Conservation (phyloP, 257 asterid genomes). For the Solanum gandarillasii region DNA sequence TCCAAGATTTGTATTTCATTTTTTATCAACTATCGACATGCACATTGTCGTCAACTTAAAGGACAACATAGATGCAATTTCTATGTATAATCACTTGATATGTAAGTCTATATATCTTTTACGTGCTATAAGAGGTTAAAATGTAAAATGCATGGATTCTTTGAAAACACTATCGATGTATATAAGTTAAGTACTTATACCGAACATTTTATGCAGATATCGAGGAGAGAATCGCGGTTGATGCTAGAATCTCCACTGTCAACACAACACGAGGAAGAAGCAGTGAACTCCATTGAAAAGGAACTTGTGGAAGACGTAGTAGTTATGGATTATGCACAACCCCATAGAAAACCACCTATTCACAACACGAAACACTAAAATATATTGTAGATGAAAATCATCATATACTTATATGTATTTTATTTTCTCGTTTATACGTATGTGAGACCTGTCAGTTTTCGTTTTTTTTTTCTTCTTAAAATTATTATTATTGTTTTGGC, state of each 20-base stretch:
- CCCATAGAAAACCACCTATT: constrained; percentile 84
- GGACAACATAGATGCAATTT: not conserved
- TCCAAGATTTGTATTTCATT: not conserved
- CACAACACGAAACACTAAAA: constrained; percentile 51
- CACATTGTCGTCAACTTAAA: not conserved
- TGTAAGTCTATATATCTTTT: not conserved
- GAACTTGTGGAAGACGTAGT: constrained; percentile 30
- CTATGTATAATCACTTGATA: not conserved
- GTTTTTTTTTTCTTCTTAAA: not conserved
- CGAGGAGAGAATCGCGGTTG: constrained; percentile 17
- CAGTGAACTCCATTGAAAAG: constrained; percentile 15
- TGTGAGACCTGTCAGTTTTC: not conserved
- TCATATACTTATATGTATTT: not conserved
- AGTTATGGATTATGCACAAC: constrained; percentile 73
- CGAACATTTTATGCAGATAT: not conserved
- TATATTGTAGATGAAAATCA: not conserved
- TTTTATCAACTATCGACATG: not conserved
- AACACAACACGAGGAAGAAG: constrained; percentile 21
- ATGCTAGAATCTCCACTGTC: constrained; percentile 18
- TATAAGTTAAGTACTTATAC: not conserved
- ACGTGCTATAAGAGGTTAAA: not conserved
- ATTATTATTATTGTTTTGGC: not conserved
- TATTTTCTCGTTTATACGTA: not conserved
- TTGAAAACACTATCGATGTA: not conserved
- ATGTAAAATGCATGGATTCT: not conserved